Evolutionary conservation across 1,139 yeast species (phyloP).

Genomic region (Candida sojae): DNA sequence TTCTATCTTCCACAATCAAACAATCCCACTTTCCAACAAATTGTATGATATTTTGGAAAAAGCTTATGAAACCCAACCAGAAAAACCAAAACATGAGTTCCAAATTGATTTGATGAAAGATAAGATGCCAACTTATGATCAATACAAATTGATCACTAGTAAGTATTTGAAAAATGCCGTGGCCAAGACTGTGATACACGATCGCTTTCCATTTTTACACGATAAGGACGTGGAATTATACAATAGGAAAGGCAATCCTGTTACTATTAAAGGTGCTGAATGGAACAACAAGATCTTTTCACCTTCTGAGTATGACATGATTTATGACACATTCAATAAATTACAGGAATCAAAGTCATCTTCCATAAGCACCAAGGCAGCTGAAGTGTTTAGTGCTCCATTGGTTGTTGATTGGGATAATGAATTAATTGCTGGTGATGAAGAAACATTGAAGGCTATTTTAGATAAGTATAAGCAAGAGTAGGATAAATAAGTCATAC

Average conservation of each 20-base stretch:
- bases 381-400: constrained; percentile 43
- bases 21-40: constrained; percentile 33
- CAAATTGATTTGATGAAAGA: constrained; percentile 41
- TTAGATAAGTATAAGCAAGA: constrained; percentile 28
- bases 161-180: constrained; percentile 28
- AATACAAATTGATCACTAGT: constrained; percentile 32
- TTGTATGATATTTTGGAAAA: constrained; percentile 34
- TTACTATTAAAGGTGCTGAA: constrained; percentile 30
- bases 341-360: constrained; percentile 21
- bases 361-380: constrained; percentile 30
- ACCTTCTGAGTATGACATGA: constrained; percentile 41
- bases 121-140: constrained; percentile 48
- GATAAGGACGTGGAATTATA: constrained; percentile 21
- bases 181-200: constrained; percentile 28
- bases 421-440: constrained; percentile 43
- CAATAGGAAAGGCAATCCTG: constrained; percentile 13
- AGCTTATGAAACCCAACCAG: constrained; percentile 28
- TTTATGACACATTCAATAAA: constrained; percentile 40
- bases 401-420: constrained; percentile 53
- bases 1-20: constrained; percentile 43
- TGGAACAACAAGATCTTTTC: constrained; percentile 35
- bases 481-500: not conserved
- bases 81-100: constrained; percentile 21
- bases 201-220: constrained; percentile 41
- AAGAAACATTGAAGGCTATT: constrained; percentile 30